Base-by-base conservation (phyloP, 805 yeast genomes). In the Candida boidinii region DNA sequence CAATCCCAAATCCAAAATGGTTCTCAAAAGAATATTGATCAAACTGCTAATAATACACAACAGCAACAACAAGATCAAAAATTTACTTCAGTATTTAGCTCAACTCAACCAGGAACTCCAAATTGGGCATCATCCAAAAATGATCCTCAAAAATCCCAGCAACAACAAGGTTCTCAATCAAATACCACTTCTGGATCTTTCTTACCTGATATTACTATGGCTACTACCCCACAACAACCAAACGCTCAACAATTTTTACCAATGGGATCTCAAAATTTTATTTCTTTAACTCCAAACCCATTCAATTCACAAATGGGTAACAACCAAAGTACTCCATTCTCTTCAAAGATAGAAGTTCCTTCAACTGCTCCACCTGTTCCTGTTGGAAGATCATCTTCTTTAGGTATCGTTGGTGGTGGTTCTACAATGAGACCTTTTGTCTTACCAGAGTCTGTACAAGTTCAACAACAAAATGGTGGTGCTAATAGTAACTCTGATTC, bases 91-190 rank as follows among this genome's bases (percentile, higher is more conserved):
- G n/a, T n/a, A n/a, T n/a, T n/a, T n/a, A n/a, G n/a, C n/a, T n/a
- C n/a, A n/a, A n/a, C n/a, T n/a, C 51, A 45, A 33, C 51, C 50
- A 26, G 43, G 38, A 22, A 62, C 68, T 12, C 68, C 68, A 11
- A 51, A 48, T 35, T 59, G 70, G 51, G 41, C 53, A 22, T 43
- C 33, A 30, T 43, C 18, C 39, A 45, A 22, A 51, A 46, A 26
- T 18, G 46, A 19, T 33, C 48, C 10, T 12, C 33, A 23, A 24
- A 17, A 9, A 24, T 3, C 4, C n/a, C 45, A 37, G 9, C 33
- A 29, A 19, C 37, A 35, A 15, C 35, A 30, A 17, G 35, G 33
- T 32, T 19, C 31, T 16, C 29, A 26, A 13, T 35, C 24, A 38
- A 32, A 35, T 11, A 23, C 28, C 32, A 28, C 30, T 27, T 21